These are phyloP conservation scores for Colletotrichum higginsianum DNA, from an alignment of 2,329 filamentous ascomycete genomes.

Conservation along the genomic window DNA sequence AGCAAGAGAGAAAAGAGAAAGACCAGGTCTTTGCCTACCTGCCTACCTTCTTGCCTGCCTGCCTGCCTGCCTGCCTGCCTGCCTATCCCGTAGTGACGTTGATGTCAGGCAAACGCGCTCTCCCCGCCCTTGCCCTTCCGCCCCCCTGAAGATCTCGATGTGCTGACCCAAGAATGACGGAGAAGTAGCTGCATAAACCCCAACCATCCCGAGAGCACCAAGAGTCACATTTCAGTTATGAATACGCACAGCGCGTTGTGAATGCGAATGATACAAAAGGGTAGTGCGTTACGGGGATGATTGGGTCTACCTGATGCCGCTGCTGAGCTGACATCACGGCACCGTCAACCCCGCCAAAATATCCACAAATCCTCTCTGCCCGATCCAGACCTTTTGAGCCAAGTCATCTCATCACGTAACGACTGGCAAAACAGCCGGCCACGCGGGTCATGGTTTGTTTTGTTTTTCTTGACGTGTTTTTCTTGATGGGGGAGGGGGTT, in stretches of 20 bases:
- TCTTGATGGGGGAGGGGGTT: too few relatives aligned
- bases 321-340: slow-evolving; percentile 13
- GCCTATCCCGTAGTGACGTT: slow-evolving; percentile 25
- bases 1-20: neutral
- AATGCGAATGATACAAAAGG: neutral
- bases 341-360: slow-evolving; percentile 14
- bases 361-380: neutral
- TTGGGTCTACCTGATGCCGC: neutral
- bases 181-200: neutral
- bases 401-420: neutral
- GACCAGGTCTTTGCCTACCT: neutral
- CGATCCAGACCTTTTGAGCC: neutral
- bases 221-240: neutral
- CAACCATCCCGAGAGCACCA: neutral
- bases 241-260: neutral
- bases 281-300: neutral
- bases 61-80: neutral
- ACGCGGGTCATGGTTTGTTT: neutral
- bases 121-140: slow-evolving; percentile 15
- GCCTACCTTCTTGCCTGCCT: neutral
- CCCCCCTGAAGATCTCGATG: slow-evolving; percentile 23
- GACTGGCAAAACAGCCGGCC: too few relatives aligned
- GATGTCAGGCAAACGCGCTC: slow-evolving; percentile 9
- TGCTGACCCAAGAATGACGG: slow-evolving; percentile 28
- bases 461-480: slow-evolving; percentile 6